Evolutionary conservation across 2,329 filamentous ascomycete genomes (phyloP).

Genomic region (Colletotrichum acutatum): DNA sequence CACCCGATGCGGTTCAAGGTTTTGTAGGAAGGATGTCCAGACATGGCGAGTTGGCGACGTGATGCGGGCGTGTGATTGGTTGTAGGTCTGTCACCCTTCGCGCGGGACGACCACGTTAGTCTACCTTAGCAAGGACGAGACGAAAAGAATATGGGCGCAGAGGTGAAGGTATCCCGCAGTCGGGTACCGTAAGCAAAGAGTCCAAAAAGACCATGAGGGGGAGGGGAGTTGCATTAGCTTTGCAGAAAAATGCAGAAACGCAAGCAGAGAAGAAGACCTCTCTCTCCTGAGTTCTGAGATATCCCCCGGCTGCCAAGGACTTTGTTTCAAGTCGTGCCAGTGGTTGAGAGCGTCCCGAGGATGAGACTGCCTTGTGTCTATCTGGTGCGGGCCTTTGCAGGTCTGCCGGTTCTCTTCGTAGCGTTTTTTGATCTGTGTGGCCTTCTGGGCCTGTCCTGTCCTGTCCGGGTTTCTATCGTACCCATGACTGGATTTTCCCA

Average conservation of each 20-base stretch:
- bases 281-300: too few relatives aligned
- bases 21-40: slow-evolving; percentile 1
- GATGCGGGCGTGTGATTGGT: slow-evolving; percentile 21
- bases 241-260: not conserved
- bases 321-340: slow-evolving; percentile 29
- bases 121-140: not conserved
- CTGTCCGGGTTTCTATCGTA: not conserved
- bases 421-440: not conserved
- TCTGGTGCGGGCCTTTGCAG: slow-evolving; percentile 14
- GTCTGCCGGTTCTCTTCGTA: not conserved
- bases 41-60: slow-evolving; percentile 17
- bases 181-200: not conserved
- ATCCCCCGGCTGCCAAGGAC: not conserved
- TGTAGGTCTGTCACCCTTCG: not conserved
- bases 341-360: slow-evolving; percentile 16
- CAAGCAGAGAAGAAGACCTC: not conserved
- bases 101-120: not conserved
- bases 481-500: not conserved
- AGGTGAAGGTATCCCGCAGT: too few relatives aligned
- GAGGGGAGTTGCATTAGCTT: not conserved
- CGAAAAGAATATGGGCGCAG: not conserved
- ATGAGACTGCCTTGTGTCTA: slow-evolving; percentile 24
- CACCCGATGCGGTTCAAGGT: slow-evolving; percentile 2
- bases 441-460: not conserved
- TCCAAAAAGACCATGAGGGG: not conserved